A percentile compares a stretch with the other conserved stretches of the same genome.
Conservation (phyloP, 306 rosid species). For the Arachis hypogaea region DNA sequence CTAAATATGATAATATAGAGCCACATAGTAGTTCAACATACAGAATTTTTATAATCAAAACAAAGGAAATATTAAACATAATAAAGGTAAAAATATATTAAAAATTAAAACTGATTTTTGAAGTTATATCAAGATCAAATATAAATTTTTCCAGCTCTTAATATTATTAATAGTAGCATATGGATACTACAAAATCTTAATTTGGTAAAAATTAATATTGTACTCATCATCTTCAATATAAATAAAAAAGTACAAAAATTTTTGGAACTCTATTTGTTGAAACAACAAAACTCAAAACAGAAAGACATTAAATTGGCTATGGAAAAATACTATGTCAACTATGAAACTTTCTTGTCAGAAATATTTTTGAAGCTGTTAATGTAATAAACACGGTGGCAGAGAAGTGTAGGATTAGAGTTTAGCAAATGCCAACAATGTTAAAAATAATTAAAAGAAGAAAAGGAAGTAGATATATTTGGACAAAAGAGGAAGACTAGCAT, state of each 20-base stretch:
- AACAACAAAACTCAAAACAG: background rate
- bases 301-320: background rate
- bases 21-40: constrained; percentile 7
- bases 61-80: background rate
- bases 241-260: background rate
- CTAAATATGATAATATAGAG: constrained; percentile 5
- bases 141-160: background rate
- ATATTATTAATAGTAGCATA: background rate
- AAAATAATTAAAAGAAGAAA: no score
- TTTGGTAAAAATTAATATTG: constrained; percentile 10
- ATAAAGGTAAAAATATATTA: background rate
- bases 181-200: background rate
- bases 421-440: no score
- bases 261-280: background rate
- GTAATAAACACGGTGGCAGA: no score
- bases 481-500: no score
- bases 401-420: no score
- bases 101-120: background rate
- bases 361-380: no score
- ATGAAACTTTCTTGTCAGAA: background rate
- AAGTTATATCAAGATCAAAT: constrained; percentile 12
- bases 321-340: no score
- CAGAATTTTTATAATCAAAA: constrained; percentile 11
- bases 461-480: no score
- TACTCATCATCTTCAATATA: background rate